Percentiles rank a stretch among this genome's conserved stretches.
phyloP scores from a whole-genome alignment of 352 stramenopile species.

The Globisporangium uncinulatum region DNA sequence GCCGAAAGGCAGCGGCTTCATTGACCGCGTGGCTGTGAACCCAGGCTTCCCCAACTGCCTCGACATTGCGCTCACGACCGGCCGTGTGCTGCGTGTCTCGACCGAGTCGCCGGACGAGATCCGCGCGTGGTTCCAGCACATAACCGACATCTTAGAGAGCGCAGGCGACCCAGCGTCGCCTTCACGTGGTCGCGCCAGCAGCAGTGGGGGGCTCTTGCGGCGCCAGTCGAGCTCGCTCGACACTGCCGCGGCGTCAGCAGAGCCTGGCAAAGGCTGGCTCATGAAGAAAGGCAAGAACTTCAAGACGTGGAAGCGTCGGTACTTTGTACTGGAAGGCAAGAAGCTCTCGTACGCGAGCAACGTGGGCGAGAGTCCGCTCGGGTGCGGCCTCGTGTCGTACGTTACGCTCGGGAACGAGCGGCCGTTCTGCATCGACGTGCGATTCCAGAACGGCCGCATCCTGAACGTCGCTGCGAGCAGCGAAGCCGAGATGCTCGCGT shows the following conservation, averaged over 20 bases:
- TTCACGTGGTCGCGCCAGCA: no score
- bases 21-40: constrained; percentile 40
- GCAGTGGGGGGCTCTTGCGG: background rate
- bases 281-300: constrained; percentile 61
- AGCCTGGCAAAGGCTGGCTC: constrained; percentile 37
- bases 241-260: constrained; percentile 1
- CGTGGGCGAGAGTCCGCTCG: constrained; percentile 28
- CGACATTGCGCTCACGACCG: constrained; percentile 52
- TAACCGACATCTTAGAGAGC: constrained; percentile 21
- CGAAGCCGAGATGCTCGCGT: constrained; percentile 54
- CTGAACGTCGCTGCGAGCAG: constrained; percentile 46
- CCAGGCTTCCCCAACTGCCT: constrained; percentile 54
- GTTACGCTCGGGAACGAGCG: constrained; percentile 52
- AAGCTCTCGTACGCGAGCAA: constrained; percentile 52
- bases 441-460: constrained; percentile 57
- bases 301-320: constrained; percentile 64
- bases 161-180: constrained; percentile 2
- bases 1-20: constrained; percentile 48
- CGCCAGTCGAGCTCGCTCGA: constrained; percentile 7
- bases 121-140: constrained; percentile 46
- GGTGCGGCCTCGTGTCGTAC: constrained; percentile 41
- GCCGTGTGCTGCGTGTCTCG: constrained; percentile 56
- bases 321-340: constrained; percentile 50
- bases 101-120: constrained; percentile 64
- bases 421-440: constrained; percentile 66